These are phyloP conservation scores for Bipolaris victoriae DNA, from an alignment of 2,329 filamentous ascomycete genomes.

Conservation along the genomic window DNA sequence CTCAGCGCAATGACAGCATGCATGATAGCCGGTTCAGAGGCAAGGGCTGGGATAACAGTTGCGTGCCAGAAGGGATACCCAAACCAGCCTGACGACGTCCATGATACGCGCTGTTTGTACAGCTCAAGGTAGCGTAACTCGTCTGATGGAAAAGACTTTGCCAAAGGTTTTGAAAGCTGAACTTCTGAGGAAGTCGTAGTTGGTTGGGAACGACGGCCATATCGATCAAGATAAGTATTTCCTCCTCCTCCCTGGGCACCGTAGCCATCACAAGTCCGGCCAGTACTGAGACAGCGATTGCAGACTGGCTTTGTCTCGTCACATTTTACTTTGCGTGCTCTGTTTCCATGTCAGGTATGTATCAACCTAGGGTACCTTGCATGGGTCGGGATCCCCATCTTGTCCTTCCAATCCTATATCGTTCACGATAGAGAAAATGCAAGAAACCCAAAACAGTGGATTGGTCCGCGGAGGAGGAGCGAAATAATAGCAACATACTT, in stretches of 20 bases:
- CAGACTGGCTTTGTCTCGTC: conserved; percentile 51
- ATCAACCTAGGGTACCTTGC: background rate
- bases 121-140: conserved; percentile 11
- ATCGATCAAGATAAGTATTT: conserved; percentile 16
- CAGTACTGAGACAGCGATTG: conserved; percentile 44
- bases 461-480: background rate
- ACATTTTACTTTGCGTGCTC: conserved; percentile 40
- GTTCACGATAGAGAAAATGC: background rate
- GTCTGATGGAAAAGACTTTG: background rate
- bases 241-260: conserved; percentile 52
- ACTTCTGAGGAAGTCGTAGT: background rate
- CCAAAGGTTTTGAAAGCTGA: background rate
- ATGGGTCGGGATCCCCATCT: too few species aligned
- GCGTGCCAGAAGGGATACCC: conserved; percentile 47
- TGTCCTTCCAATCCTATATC: too few species aligned
- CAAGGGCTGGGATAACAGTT: conserved; percentile 50
- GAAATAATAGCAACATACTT: conserved; percentile 1
- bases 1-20: conserved; percentile 53
- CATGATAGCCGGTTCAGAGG: conserved; percentile 50
- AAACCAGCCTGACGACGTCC: conserved; percentile 15
- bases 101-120: conserved; percentile 5
- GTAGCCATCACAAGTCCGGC: conserved; percentile 52
- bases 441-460: background rate
- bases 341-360: conserved; percentile 2
- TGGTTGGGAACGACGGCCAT: background rate